Percentiles rank a stretch among this genome's conserved stretches.
Evolutionary conservation across 164 flowering plant genomes (phyloP).

Genomic region (Litsea cubeba): DNA sequence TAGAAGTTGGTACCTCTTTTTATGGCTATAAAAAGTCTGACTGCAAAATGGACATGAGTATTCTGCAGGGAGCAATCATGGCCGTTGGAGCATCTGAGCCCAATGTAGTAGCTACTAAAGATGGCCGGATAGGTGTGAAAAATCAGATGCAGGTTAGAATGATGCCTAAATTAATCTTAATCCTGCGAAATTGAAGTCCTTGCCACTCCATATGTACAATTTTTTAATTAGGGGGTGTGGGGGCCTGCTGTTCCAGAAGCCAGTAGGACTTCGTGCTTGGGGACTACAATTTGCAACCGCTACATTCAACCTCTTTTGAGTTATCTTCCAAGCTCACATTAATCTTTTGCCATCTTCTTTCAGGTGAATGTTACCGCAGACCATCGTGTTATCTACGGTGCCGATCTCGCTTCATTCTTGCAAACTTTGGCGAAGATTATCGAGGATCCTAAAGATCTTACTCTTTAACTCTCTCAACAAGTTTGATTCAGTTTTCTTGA

Average conservation of each 20-base stretch:
- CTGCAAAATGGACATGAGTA: constrained; percentile 1
- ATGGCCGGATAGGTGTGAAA: constrained; percentile 83
- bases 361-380: constrained; percentile 98
- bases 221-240: neutral
- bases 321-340: neutral
- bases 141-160: constrained; percentile 84
- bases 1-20: neutral
- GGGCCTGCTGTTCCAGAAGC: neutral
- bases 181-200: neutral
- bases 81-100: constrained; percentile 96
- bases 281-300: neutral
- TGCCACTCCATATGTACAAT: no score
- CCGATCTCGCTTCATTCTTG: constrained; percentile 91
- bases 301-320: no score
- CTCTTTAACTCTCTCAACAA: constrained; percentile 37
- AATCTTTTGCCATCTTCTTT: constrained; percentile 4
- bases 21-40: neutral
- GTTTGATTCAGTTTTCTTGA: neutral
- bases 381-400: constrained; percentile 91
- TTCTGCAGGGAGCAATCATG: constrained; percentile 90
- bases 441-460: constrained; percentile 87
- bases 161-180: neutral
- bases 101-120: constrained; percentile 72
- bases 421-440: constrained; percentile 82
- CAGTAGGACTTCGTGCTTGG: neutral